These are phyloP conservation scores for Physcomitrellopsis africana DNA, from an alignment of 225 moss, liverwort and hornwort species.

Conservation along the genomic window DNA sequence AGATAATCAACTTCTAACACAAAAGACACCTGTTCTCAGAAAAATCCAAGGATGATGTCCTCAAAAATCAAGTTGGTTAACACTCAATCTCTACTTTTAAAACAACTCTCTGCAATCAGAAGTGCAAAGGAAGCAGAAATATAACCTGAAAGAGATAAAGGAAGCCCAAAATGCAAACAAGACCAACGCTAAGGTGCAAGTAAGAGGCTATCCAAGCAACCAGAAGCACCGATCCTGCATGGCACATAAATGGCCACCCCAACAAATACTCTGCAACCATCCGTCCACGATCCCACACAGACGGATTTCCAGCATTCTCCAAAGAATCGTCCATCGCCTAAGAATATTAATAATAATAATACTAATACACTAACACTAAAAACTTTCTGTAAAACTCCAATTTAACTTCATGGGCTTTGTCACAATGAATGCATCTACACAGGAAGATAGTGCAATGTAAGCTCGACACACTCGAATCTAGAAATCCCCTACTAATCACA, in stretches of 20 bases:
- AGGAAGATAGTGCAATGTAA: too few relatives aligned
- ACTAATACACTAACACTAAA: too few relatives aligned
- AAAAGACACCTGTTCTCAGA: too few relatives aligned
- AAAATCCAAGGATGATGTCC: too few relatives aligned
- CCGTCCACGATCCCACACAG: slow-evolving; percentile 36
- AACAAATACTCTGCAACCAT: slow-evolving; percentile 31
- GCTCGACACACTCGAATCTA: too few relatives aligned
- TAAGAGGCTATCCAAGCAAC: slow-evolving; percentile 60
- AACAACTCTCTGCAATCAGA: background rate
- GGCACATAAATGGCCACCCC: slow-evolving; percentile 76
- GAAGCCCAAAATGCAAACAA: slow-evolving; percentile 70
- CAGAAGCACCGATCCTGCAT: slow-evolving; percentile 70
- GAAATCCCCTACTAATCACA: too few relatives aligned
- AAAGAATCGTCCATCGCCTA: slow-evolving; percentile 26
- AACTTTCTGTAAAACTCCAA: slow-evolving; percentile 17
- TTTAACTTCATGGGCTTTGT: slow-evolving; percentile 18
- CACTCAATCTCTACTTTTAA: background rate
- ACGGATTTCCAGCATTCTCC: slow-evolving; percentile 25
- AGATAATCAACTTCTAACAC: too few relatives aligned
- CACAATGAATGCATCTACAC: too few relatives aligned
- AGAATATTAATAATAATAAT: too few relatives aligned
- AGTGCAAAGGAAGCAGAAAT: slow-evolving; percentile 13
- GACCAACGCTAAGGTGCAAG: slow-evolving; percentile 53
- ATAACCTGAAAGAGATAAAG: slow-evolving; percentile 69
- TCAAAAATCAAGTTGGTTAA: too few relatives aligned